Conservation (phyloP, 1,139 yeast species). For the Kodamaea anthophila region DNA sequence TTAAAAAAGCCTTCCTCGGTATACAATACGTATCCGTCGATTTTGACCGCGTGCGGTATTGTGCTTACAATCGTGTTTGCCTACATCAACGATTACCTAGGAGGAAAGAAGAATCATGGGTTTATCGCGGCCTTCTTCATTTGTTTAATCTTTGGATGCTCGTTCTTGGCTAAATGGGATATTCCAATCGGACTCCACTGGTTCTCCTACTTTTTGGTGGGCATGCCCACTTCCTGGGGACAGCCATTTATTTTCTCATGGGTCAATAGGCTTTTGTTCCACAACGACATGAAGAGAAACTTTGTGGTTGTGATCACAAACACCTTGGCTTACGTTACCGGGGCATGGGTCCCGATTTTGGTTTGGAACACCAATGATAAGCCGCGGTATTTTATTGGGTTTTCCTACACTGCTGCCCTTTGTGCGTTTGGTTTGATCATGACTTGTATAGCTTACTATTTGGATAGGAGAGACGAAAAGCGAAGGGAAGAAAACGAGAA, state of each 20-base stretch:
- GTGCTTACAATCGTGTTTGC: constrained; percentile 34
- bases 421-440: constrained; percentile 16
- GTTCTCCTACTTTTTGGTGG: constrained; percentile 41
- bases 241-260: constrained; percentile 22
- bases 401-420: constrained; percentile 19
- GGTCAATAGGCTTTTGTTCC: constrained; percentile 17
- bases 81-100: constrained; percentile 36
- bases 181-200: constrained; percentile 44
- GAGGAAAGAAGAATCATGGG: constrained; percentile 34
- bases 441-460: constrained; percentile 21
- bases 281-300: constrained; percentile 20
- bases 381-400: constrained; percentile 23
- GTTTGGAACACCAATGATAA: constrained; percentile 30
- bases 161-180: constrained; percentile 40
- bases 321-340: constrained; percentile 20
- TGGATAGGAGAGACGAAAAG: constrained; percentile 26
- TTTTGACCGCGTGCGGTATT: constrained; percentile 40
- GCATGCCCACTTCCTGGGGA: constrained; percentile 37
- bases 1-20: constrained; percentile 30
- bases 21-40: constrained; percentile 47
- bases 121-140: constrained; percentile 34
- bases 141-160: constrained; percentile 34
- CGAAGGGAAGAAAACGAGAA: no score
- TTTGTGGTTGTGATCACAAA: constrained; percentile 20
- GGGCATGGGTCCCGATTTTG: constrained; percentile 21